A percentile compares a stretch with the other conserved stretches of the same genome.
These are phyloP conservation scores for Bipolaris victoriae DNA, from an alignment of 2,329 filamentous ascomycete species.

Conservation along the genomic window DNA sequence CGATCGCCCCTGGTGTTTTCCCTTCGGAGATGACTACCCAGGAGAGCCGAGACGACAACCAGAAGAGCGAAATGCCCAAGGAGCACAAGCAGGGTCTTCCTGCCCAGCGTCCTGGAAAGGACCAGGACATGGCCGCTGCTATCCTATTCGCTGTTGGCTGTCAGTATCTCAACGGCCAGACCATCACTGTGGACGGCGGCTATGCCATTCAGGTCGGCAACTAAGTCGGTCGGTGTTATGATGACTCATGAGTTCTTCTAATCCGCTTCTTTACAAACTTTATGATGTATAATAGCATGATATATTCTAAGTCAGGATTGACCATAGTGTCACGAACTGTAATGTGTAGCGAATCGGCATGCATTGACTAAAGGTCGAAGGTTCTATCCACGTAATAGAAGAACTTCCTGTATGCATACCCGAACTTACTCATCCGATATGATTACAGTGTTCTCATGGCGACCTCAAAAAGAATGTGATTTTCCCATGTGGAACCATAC, in stretches of 20 bases:
- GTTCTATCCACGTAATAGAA: not conserved
- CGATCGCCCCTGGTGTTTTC: slow-evolving; percentile 64
- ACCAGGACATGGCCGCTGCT: slow-evolving; percentile 64
- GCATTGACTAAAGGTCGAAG: not conserved
- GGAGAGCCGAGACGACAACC: slow-evolving; percentile 56
- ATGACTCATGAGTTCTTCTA: not conserved
- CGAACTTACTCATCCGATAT: too few relatives aligned
- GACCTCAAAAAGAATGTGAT: not conserved
- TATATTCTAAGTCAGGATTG: not conserved
- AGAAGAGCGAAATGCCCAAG: slow-evolving; percentile 62
- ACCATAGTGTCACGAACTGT: not conserved
- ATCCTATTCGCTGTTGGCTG: slow-evolving; percentile 61
- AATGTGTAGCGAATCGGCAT: not conserved
- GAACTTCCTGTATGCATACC: not conserved
- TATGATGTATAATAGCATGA: slow-evolving; percentile 5
- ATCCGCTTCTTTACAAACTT: not conserved
- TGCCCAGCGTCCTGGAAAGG: slow-evolving; percentile 60
- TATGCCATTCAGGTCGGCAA: slow-evolving; percentile 51
- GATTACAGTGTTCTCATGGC: too few relatives aligned
- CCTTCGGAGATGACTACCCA: slow-evolving; percentile 64
- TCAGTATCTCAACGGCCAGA: slow-evolving; percentile 58
- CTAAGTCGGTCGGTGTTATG: slow-evolving; percentile 19
- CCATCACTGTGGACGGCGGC: slow-evolving; percentile 61
- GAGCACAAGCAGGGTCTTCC: slow-evolving; percentile 60
- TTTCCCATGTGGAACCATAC: not conserved